phyloP scores from a whole-genome alignment of 352 stramenopile genomes.

The Phytopythium boreale region DNA sequence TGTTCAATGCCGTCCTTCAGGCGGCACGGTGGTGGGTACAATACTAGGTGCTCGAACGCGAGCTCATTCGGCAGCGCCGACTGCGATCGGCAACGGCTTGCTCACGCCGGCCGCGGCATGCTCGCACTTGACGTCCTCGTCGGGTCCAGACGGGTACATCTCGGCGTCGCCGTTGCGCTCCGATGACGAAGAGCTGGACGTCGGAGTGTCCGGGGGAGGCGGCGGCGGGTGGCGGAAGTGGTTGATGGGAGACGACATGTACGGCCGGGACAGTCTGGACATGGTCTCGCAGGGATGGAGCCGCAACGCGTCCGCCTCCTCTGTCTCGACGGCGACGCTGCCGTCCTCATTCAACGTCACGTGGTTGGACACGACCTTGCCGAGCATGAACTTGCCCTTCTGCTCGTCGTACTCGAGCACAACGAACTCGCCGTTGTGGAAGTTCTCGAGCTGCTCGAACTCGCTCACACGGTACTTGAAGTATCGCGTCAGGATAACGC shows the following conservation, averaged over 20 bases:
- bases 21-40: neutral
- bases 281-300: conserved; percentile 44
- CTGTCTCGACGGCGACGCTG: conserved; percentile 34
- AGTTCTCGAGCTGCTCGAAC: conserved; percentile 85
- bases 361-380: conserved; percentile 63
- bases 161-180: conserved; percentile 17
- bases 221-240: conserved; percentile 58
- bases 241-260: conserved; percentile 60
- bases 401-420: conserved; percentile 74
- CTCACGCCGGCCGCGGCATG: too few species aligned
- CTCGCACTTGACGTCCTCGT: conserved; percentile 12
- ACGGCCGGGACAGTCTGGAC: conserved; percentile 41
- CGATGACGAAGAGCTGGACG: conserved; percentile 32
- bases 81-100: neutral
- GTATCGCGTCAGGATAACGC: conserved; percentile 86
- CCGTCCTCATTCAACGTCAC: conserved; percentile 48
- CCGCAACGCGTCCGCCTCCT: conserved; percentile 46
- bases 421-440: conserved; percentile 82
- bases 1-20: neutral
- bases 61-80: neutral
- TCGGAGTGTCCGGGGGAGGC: conserved; percentile 21
- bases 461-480: conserved; percentile 87
- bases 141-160: conserved; percentile 17
- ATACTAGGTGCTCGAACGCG: neutral
- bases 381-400: conserved; percentile 54